Base-by-base conservation (phyloP, 1,284 basidiomycete species). In the Laetiporus sulphureus region DNA sequence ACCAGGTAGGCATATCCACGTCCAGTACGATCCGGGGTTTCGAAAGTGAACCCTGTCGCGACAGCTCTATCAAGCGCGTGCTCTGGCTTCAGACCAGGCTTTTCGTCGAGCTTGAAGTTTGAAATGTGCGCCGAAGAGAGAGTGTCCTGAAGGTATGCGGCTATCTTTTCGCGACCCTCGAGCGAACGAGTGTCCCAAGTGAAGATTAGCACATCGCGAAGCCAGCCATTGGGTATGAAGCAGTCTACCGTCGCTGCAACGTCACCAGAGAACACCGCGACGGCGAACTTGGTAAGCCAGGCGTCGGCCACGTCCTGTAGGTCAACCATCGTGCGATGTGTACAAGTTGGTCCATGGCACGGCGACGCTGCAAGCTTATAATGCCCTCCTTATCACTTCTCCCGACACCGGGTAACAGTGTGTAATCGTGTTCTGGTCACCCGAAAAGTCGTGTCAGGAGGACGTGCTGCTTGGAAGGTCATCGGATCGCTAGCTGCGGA, bases 131-230 rank as follows among this genome's bases (percentile, higher is more conserved):
- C 2, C 3, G 46, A 32, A 2, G 58, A 50, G 11, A 79, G 66
- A 5, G 68, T 62, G 49, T 69, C 68, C 4, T 40, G 40, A 16
- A 77, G 60, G 56, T 75, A 72, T 23, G 56, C 50, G 1, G 53
- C 52, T 49, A 80, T 71, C 40, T 55, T 55, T 6, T 57, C 42
- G 10, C 50, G 39, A 11, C 71, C 68, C 43, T 69, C 63, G 52
- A 80, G 73, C 0, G 77, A 77, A 19, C 78, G 72, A 47, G 79
- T 69, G 48, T 77, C 70, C 76, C 76, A 81, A 3, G 77, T 77
- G 29, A 79, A 60, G 0, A 73, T 63, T n/a, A 79, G 64, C 42
- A 74, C 64, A 53, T 81, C 79, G 25, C 75, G 63, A 21, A 42
- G 40, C 40, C 45, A 46, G 10, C 45, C 40, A 19, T 33, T 7